Base-by-base conservation (phyloP, 2,329 filamentous ascomycete species). In the Trichoderma citrinoviride region DNA sequence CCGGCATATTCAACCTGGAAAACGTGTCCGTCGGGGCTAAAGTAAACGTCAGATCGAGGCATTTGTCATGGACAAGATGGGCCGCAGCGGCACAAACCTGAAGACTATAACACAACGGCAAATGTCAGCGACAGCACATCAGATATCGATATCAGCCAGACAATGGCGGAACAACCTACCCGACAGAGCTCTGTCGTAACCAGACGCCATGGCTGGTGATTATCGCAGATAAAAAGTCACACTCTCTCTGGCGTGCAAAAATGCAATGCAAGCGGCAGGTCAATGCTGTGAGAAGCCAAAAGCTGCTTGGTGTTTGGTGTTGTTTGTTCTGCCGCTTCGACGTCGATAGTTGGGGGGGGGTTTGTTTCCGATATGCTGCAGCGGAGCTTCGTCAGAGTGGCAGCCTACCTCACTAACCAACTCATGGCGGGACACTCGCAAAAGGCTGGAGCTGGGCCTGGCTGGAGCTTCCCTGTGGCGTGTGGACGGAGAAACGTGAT, bases 1-100 rank as follows among this genome's bases (percentile, higher is more conserved):
- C 96, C 90, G 64, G 95, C 95, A 86, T 99, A 99, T 85, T 99
- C 95, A 75, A 99, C 95, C 81, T 99, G 95, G 83, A 99, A 99
- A 74, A 99, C 95, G 83, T 99, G 95, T 80, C 95, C 95, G 82
- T 99, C 95, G 75, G 95, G 95, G 87, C 94, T 98, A 76, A 55
- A 14, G 54, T 33, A n/a, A 60, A 37, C 3, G 49, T 61, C 37
- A 58, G 50, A 44, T 23, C 21, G 49, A 19, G 25, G 2, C 12
- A 17, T 19, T 37, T 50, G 23, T 37, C 52, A 17, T 50, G 37
- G 29, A 37, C 4, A 65, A 61, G 21, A 60, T 40, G 41, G 25
- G 47, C 37, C 46, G 49, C 57, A 47, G n/a, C 41, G 21, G 62
- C 40, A 67, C 70, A 56, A 81, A 92, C 90, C 90, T 92, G 81